Base-by-base conservation (phyloP, 768 basidiomycete species). In the Boletus speciosus region DNA sequence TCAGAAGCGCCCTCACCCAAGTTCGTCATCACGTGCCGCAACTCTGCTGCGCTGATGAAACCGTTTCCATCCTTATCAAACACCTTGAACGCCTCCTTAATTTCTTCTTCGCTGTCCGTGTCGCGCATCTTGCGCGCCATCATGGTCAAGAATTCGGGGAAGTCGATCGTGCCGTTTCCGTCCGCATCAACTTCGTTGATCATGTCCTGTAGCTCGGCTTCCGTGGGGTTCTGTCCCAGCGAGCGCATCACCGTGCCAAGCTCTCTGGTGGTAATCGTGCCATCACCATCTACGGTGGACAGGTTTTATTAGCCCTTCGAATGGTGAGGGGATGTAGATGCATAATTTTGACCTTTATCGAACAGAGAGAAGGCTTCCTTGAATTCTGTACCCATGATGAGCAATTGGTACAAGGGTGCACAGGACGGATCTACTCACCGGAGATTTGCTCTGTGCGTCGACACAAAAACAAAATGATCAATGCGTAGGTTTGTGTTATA, bases 321-420 rank as follows among this genome's bases (percentile, higher is more conserved):
- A 32, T 7, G 5, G 25, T 1, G 9, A 8, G 11, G 8, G 11
- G 7, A n/a, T 1, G n/a, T n/a, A 25, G 16, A 14, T 23, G 2
- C 10, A 44, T 16, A 7, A 36, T 14, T 9, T 40, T 47, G 27
- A 93, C 93, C 90, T 73, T 93, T 95, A 78, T 97, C 93, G 73
- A 98, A 98, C 21, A 98, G 82, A 55, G 94, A 93, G 78, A 98
- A 98, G 47, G 95, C 95, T 79, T 98, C 96, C 81, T 96, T 98
- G 84, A 95, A 98, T 74, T 96, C 93, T 91, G 69, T 29, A 42
- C 44, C 41, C 38, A 55, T 56, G 29, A 9, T 29, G 48, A 60
- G 46, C 36, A 32, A 14, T 35, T 31, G 35, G 43, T n/a, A 48
- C 14, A 15, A 11, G 9, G 31, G 34, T 34, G 34, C 36, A 29